These are phyloP conservation scores for Cornus kousa DNA, from an alignment of 148 eudicot species.

Conservation along the genomic window DNA sequence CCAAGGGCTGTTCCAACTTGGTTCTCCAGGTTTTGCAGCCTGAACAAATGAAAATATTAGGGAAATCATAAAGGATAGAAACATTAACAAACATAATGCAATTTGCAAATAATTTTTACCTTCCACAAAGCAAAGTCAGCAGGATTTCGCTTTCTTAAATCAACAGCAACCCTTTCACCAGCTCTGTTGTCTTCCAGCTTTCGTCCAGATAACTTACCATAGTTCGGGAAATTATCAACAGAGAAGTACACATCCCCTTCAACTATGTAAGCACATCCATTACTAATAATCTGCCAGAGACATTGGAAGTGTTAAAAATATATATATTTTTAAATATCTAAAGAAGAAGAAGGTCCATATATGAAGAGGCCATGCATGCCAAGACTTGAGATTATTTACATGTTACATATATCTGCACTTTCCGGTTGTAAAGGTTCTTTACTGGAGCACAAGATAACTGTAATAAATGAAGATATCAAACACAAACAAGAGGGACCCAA, in stretches of 20 bases:
- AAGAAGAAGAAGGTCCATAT: background rate
- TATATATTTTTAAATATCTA: too few species aligned
- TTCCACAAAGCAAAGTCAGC: slow-evolving; percentile 98
- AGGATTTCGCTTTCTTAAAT: slow-evolving; percentile 68
- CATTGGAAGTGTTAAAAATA: background rate
- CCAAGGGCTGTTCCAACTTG: slow-evolving; percentile 93
- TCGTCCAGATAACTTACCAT: slow-evolving; percentile 75
- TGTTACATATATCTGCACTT: too few species aligned
- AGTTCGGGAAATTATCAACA: slow-evolving; percentile 62
- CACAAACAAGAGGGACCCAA: too few species aligned
- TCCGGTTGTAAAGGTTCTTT: too few species aligned
- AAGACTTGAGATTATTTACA: background rate
- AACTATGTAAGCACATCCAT: slow-evolving; percentile 68
- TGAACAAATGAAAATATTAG: slow-evolving; percentile 4
- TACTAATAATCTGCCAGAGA: slow-evolving; percentile 61
- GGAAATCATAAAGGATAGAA: background rate
- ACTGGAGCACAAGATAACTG: too few species aligned
- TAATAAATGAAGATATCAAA: too few species aligned
- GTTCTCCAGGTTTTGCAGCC: slow-evolving; percentile 94
- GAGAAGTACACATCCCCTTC: slow-evolving; percentile 96
- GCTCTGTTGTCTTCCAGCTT: slow-evolving; percentile 85
- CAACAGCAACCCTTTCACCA: slow-evolving; percentile 91
- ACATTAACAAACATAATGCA: background rate
- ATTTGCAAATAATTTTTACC: slow-evolving; percentile 30
- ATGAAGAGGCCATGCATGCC: background rate